Evolutionary conservation across 768 basidiomycete genomes (phyloP), one percentile per base, ranked within the genome.

Genomic region (Paxillus involutus): DNA sequence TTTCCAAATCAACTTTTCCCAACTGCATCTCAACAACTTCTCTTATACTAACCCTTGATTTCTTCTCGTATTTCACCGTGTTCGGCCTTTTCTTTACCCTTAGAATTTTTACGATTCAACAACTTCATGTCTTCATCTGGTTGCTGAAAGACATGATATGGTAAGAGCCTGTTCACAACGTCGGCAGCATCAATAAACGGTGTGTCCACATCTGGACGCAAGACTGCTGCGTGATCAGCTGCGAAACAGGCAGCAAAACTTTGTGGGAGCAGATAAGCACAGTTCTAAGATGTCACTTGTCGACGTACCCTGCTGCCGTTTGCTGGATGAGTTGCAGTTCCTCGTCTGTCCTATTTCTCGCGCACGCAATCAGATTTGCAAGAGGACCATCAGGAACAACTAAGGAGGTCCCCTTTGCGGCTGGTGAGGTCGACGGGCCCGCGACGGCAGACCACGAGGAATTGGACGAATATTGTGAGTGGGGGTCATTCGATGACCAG

Each of bases 121-220:
- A 61, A 32, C 33, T 72, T 67, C 58, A 89, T 59, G 59, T 93
- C 91, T 43, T 86, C 84, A 52, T 70, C 71, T 0, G 89, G 89
- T 55, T 89, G 86, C 58, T 87, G 87, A 59, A 86, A 90, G 47
- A 92, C 70, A 63, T 93, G 91, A 61, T 89, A 92, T 0, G 91
- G 89, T 19, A 92, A 73, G 19, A 93, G 75, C 47, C 89, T 80
- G n/a, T 81, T 78, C 21, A 91, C 75, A 3, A 77, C 85, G 63
- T 93, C 91, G 6, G 71, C 63, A 9, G 75, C 69, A 61, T 89
- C 83, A 13, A 61, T 56, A 60, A 93, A 93, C 2, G 89, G 85
- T 1, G 82, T 77, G 47, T 91, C 87, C 36, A 80, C 76, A 59
- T 91, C 86, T 37, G 89, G 88, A 48, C 82, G 77, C 47, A 83